Base-by-base conservation (phyloP, 2,329 filamentous ascomycete species). In the Trichophaea hybrida region DNA sequence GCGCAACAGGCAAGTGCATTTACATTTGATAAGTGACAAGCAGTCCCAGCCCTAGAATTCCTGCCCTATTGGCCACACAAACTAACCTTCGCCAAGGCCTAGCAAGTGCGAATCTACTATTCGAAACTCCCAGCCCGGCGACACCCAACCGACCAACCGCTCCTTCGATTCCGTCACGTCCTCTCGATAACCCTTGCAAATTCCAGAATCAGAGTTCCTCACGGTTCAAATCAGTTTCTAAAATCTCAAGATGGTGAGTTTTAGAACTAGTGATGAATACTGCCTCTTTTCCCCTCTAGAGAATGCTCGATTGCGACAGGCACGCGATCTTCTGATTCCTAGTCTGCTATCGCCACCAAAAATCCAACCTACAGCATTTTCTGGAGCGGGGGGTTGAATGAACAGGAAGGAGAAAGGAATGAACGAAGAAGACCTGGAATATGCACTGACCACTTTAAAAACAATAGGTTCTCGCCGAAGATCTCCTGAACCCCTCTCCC, bases 401-500 rank as follows among this genome's bases (percentile, higher is more conserved):
- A n/a, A 5, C 40, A 13, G 10, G 24, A 46, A 13, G 40, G 24
- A 46, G n/a, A 13, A 46, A 13, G 40, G 24, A 46, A 46, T n/a
- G 13, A 46, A n/a, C 40, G 40, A 46, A n/a, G 24, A 13, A n/a
- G 24, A 13, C 13, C 24, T 46, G 24, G 13, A 13, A 31, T n/a
- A 17, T 51, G 48, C 48, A 17, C n/a, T 17, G 13, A 31, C 15
- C 12, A 51, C 48, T 24, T 51, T 6, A 31, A 51, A 24, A 24
- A 24, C 24, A 13, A 55, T 31, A 97, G 93, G 91, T 97, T 94
- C 89, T 98, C 86, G 93, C 93, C 78, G 88, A 97, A 82, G 93
- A 98, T 83, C 90, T 98, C 74, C 86, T 98, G 79, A 97, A 98
- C 88, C 93, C 93, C 75, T 87, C 86, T 75, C 86, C 91, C 78